Base-by-base conservation (phyloP, 768 basidiomycete genomes). In the Suillus sp. region DNA sequence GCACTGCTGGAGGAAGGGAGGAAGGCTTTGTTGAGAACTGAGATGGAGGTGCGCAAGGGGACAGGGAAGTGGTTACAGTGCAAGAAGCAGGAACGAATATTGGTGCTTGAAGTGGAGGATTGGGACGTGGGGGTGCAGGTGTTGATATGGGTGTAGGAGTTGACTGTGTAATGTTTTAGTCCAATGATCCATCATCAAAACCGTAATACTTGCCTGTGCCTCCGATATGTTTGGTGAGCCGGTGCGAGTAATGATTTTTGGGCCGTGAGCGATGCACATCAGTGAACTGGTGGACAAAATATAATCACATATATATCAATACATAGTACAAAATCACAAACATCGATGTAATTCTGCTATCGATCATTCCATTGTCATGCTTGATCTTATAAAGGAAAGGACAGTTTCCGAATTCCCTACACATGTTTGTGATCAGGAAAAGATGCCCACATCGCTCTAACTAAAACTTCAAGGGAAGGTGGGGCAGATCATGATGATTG, bases 221-320 rank as follows among this genome's bases (percentile, higher is more conserved):
- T 38, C 60, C n/a, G 56, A 40, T 18, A 35, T 57, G 10, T 57
- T 57, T 18, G 56, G 56, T 40, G 56, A 57, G 11, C 56, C 56
- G 3, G 56, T 57, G 38, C 56, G 56, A 37, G 40, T n/a, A 45
- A 50, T 27, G 40, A 37, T 35, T 58, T 74, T 48, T 34, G 69
- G 14, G 62, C 71, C 9, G 61, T 67, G 16, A 65, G 35, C 5
- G 72, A 70, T 14, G 71, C 68, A n/a, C 88, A 40, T 40, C 40
- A 40, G 40, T 40, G 40, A 40, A 40, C 40, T 18, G 38, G 38
- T 40, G 40, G 16, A 35, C 35, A 35, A 35, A 35, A 35, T 35
- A 40, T 3, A 40, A 40, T 1, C 6, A 40, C 16, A 40, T 40
- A 40, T 40, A 40, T 40, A 40, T 16, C 16, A 40, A 18, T 40